A percentile compares a stretch with the other conserved stretches of the same genome.
phyloP scores from a whole-genome alignment of 1,139 yeast genomes.

The Geotrichum fermentans region DNA sequence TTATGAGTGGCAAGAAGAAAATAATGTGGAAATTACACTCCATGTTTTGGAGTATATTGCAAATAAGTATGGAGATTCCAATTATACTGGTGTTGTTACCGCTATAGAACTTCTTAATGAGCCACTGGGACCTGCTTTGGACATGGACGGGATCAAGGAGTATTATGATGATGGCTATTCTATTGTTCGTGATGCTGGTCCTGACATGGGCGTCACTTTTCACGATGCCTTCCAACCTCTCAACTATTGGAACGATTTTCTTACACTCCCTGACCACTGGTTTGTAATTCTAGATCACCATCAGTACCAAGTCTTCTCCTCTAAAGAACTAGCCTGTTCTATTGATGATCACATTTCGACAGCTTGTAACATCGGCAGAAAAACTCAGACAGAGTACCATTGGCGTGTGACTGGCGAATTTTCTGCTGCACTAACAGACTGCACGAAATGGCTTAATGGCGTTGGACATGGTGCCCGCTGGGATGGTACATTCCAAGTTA shows the following conservation, averaged over 20 bases:
- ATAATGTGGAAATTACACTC: slow-evolving; percentile 50
- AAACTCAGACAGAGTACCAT: slow-evolving; percentile 51
- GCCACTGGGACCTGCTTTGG: slow-evolving; percentile 70
- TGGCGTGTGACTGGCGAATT: slow-evolving; percentile 88
- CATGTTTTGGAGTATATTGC: slow-evolving; percentile 44
- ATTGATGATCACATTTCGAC: slow-evolving; percentile 57
- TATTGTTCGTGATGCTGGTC: slow-evolving; percentile 46
- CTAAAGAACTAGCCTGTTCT: slow-evolving; percentile 51
- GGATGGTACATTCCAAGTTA: slow-evolving; percentile 53
- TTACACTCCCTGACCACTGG: slow-evolving; percentile 46
- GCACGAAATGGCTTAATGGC: slow-evolving; percentile 88
- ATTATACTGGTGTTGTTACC: slow-evolving; percentile 64
- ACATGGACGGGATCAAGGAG: slow-evolving; percentile 53
- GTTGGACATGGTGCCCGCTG: slow-evolving; percentile 83
- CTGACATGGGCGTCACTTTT: slow-evolving; percentile 50
- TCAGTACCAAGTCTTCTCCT: slow-evolving; percentile 78
- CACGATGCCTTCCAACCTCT: slow-evolving; percentile 69
- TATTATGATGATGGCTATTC: slow-evolving; percentile 54
- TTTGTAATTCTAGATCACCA: slow-evolving; percentile 84
- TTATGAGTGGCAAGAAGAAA: slow-evolving; percentile 46
- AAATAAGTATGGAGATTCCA: slow-evolving; percentile 60
- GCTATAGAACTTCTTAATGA: slow-evolving; percentile 87
- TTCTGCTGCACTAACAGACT: slow-evolving; percentile 92
- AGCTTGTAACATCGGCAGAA: slow-evolving; percentile 61
- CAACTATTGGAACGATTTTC: slow-evolving; percentile 60